Conservation (phyloP, 176 grass and related monocot genomes). For the Juncus effusus region DNA sequence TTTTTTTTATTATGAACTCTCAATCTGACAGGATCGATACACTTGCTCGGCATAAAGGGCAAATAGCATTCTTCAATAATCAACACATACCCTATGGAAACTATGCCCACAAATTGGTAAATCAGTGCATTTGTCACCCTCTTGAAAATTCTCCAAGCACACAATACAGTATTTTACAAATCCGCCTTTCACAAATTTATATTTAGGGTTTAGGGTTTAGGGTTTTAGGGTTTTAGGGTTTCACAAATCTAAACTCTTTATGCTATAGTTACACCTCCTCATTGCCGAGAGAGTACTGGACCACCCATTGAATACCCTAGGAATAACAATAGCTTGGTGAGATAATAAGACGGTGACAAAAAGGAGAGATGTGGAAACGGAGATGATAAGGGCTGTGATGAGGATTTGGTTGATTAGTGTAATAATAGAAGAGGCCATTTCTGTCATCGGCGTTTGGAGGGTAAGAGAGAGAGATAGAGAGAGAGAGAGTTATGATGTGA, state of each 20-base stretch:
- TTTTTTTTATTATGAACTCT: too few relatives aligned
- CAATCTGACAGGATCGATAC: not conserved
- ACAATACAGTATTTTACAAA: constrained; percentile 3
- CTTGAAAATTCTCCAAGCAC: constrained; percentile 20
- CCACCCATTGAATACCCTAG: constrained; percentile 8
- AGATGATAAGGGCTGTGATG: not conserved
- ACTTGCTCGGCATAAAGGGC: constrained; percentile 9
- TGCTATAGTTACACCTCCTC: not conserved
- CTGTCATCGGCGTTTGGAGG: not conserved
- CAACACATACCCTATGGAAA: constrained; percentile 13
- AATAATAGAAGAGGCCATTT: constrained; percentile 1
- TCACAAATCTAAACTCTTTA: too few relatives aligned
- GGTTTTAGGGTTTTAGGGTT: too few relatives aligned
- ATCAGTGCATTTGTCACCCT: constrained; percentile 12
- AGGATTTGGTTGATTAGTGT: constrained; percentile 1
- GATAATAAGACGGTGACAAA: constrained; percentile 1
- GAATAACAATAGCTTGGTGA: not conserved
- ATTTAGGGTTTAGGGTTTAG: too few relatives aligned
- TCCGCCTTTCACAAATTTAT: not conserved
- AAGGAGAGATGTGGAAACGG: constrained; percentile 9
- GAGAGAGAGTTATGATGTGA: not conserved
- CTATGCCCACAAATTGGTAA: constrained; percentile 10
- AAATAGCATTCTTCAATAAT: constrained; percentile 20
- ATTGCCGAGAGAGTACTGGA: constrained; percentile 10
- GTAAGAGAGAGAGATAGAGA: not conserved